A percentile compares a stretch with the other conserved stretches of the same genome.
Evolutionary conservation across 805 yeast genomes (phyloP).

Genomic region (Barnettozyma salicaria): DNA sequence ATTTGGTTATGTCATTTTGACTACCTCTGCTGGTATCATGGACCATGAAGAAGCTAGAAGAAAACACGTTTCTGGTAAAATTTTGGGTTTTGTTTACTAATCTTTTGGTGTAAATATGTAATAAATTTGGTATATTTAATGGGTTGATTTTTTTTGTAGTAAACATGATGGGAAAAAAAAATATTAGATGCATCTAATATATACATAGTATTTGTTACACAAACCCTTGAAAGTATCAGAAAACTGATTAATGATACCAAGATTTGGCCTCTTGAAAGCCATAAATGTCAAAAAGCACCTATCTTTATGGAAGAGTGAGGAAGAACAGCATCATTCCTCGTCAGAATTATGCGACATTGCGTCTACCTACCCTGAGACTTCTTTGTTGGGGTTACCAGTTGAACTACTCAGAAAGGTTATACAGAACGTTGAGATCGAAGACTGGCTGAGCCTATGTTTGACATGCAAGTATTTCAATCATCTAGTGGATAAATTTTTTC

Average conservation of each 20-base stretch:
- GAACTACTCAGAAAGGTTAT: constrained; percentile 37
- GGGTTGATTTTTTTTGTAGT: too few relatives aligned
- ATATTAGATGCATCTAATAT: too few relatives aligned
- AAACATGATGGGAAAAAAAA: too few relatives aligned
- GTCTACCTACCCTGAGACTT: constrained; percentile 26
- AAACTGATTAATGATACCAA: constrained; percentile 8
- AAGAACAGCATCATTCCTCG: constrained; percentile 8
- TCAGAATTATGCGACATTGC: constrained; percentile 6
- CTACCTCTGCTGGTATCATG: constrained; percentile 99
- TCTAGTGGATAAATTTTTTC: constrained; percentile 32
- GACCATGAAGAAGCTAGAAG: constrained; percentile 99
- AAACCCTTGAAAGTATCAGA: too few relatives aligned
- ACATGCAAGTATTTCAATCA: constrained; percentile 34
- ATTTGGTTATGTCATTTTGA: constrained; percentile 94
- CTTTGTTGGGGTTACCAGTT: constrained; percentile 37
- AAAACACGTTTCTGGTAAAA: constrained; percentile 99
- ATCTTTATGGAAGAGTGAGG: not conserved
- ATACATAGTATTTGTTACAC: not conserved
- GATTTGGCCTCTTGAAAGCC: constrained; percentile 3
- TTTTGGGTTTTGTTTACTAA: constrained; percentile 94
- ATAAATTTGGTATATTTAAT: not conserved
- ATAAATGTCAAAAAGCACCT: constrained; percentile 2
- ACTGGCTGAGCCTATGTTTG: constrained; percentile 27
- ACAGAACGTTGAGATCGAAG: constrained; percentile 20
- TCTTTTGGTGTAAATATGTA: constrained; percentile 1